Evolutionary conservation across 345 rosid species (phyloP).

Genomic region (Brassica rapa): DNA sequence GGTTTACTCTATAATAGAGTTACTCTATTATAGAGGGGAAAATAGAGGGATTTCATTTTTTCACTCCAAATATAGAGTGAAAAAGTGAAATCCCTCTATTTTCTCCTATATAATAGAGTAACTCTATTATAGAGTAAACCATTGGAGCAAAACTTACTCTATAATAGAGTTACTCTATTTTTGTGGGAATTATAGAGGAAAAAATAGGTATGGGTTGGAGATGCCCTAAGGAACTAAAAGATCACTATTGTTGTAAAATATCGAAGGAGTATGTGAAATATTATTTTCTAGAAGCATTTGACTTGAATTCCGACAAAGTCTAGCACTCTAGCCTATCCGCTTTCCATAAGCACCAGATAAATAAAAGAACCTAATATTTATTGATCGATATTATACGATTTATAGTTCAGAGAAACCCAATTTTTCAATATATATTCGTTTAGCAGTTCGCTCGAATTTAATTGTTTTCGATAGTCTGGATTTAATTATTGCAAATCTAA

Average conservation of each 20-base stretch:
- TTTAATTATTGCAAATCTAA: neutral
- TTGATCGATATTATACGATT: neutral
- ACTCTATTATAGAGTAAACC: too few relatives aligned
- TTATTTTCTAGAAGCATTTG: slow-evolving; percentile 12
- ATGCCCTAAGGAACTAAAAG: neutral
- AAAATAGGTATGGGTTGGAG: too few relatives aligned
- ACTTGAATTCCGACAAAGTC: slow-evolving; percentile 20
- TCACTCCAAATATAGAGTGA: too few relatives aligned
- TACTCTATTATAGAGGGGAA: too few relatives aligned
- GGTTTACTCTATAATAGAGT: too few relatives aligned
- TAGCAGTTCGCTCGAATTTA: neutral
- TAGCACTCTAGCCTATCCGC: neutral
- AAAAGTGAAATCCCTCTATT: too few relatives aligned
- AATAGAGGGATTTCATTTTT: too few relatives aligned
- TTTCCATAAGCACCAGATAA: neutral
- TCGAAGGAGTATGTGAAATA: neutral
- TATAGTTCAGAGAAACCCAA: neutral
- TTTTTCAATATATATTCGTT: neutral
- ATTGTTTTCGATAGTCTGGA: neutral
- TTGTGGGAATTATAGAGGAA: too few relatives aligned
- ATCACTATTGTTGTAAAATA: neutral
- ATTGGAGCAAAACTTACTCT: too few relatives aligned
- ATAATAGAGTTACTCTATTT: too few relatives aligned
- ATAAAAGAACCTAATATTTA: neutral
- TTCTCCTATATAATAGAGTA: too few relatives aligned